Base-by-base conservation (phyloP, 2,329 filamentous ascomycete genomes). In the Xylaria sp. region DNA sequence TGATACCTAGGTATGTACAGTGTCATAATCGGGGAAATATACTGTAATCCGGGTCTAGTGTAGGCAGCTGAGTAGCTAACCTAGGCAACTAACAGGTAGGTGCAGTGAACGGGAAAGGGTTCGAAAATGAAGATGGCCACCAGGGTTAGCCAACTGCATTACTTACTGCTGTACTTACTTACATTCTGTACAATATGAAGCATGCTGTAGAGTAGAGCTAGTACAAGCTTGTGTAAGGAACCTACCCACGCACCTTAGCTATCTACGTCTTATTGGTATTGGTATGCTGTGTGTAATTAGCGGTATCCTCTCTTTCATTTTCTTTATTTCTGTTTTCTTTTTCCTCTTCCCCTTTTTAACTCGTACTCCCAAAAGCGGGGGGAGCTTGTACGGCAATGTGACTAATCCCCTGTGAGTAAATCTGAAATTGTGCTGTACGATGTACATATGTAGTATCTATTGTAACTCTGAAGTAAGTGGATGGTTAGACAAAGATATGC, bases 201-300 rank as follows among this genome's bases (percentile, higher is more conserved):
- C n/a, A n/a, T n/a, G n/a, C n/a, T n/a, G 14, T 47, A 19, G 24
- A 27, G 24, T 27, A 27, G 24, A 27, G 24, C 24, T 27, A 27
- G 24, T 27, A 27, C n/a, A n/a, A n/a, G 24, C 24, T 27, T n/a
- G n/a, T n/a, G n/a, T n/a, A n/a, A n/a, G n/a, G n/a, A 4, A 27
- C 24, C 24, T 27, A 27, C 24, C 24, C 24, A 27, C 24, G 24
- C 39, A 17, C 14, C 14, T 14, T 42, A 42, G 39, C 2, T 42
- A 2, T n/a, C n/a, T n/a, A n/a, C n/a, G n/a, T n/a, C 12, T 11
- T 42, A 2, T 14, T 17, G 3, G 11, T 42, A 17, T 56, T 51
- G 51, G 42, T 62, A 55, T 56, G 42, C 21, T 59, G 62, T 54
- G 55, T 51, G 47, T 48, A 14, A 36, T 62, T 24, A 19, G 12